Evolutionary conservation across 192 early-diverging fungal species (phyloP).

Genomic region (Spizellomyces sp.): DNA sequence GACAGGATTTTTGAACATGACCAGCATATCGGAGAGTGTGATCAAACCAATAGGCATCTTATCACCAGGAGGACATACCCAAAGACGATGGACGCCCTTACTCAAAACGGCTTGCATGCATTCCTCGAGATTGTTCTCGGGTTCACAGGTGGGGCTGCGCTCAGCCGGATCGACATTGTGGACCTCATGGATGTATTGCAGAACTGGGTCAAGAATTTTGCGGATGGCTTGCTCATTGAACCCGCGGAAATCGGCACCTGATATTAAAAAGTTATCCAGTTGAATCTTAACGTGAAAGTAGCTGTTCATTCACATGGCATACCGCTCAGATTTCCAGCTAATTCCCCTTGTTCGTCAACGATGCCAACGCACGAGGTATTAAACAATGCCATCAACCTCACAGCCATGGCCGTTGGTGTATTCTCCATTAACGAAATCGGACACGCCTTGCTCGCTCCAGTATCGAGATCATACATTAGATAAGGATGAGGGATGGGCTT

Average conservation of each 20-base stretch:
- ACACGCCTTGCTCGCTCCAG: background rate
- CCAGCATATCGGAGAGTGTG: background rate
- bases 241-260: background rate
- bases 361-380: background rate
- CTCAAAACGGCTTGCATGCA: background rate
- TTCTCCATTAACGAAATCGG: background rate
- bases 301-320: background rate
- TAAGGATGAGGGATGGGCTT: background rate
- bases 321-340: background rate
- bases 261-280: background rate
- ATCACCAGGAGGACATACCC: background rate
- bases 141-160: background rate
- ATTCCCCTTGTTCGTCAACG: background rate
- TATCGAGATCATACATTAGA: background rate
- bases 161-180: background rate
- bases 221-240: background rate
- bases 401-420: background rate
- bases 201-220: background rate
- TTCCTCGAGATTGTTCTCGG: background rate
- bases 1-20: background rate
- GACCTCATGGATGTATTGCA: background rate
- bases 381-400: background rate
- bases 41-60: background rate
- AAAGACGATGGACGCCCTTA: background rate
- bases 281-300: background rate